Conservation (phyloP, 139 green algal species). For the Limnomonas spitsbergensis region DNA sequence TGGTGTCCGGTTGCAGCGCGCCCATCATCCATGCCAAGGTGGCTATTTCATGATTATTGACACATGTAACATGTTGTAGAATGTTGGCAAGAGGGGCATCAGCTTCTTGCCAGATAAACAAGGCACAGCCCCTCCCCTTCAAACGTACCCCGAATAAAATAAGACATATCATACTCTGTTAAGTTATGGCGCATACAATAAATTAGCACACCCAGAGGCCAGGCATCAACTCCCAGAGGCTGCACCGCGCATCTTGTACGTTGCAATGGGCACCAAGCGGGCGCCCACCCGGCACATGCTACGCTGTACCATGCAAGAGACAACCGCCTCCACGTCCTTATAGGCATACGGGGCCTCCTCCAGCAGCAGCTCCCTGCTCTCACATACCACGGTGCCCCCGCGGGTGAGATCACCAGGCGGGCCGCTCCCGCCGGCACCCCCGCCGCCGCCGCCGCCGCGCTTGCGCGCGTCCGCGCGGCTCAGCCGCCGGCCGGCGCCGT, state of each 20-base stretch:
- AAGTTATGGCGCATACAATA: too few relatives aligned
- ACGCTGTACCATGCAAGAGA: slow-evolving; percentile 5
- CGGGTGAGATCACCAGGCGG: not conserved
- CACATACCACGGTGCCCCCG: not conserved
- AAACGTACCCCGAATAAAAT: too few relatives aligned
- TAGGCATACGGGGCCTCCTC: slow-evolving; percentile 1
- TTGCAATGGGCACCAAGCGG: not conserved
- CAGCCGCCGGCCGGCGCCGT: not conserved
- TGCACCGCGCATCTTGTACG: slow-evolving; percentile 1
- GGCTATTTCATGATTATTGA: too few relatives aligned
- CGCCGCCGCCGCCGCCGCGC: not conserved
- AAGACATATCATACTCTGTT: too few relatives aligned
- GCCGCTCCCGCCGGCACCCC: not conserved
- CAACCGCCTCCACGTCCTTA: slow-evolving; percentile 10
- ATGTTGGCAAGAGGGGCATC: too few relatives aligned
- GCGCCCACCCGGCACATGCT: slow-evolving; percentile 5
- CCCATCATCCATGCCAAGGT: too few relatives aligned
- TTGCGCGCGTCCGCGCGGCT: not conserved
- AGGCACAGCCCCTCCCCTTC: too few relatives aligned
- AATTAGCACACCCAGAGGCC: too few relatives aligned
- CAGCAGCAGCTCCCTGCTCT: slow-evolving; percentile 1
- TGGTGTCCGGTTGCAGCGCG: too few relatives aligned
- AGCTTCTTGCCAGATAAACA: too few relatives aligned
- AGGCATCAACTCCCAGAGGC: not conserved
- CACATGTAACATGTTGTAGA: too few relatives aligned